Percentiles rank a stretch among this genome's conserved stretches.
Evolutionary conservation across 768 basidiomycete genomes (phyloP).

Genomic region (Chlorophyllum brunneum): DNA sequence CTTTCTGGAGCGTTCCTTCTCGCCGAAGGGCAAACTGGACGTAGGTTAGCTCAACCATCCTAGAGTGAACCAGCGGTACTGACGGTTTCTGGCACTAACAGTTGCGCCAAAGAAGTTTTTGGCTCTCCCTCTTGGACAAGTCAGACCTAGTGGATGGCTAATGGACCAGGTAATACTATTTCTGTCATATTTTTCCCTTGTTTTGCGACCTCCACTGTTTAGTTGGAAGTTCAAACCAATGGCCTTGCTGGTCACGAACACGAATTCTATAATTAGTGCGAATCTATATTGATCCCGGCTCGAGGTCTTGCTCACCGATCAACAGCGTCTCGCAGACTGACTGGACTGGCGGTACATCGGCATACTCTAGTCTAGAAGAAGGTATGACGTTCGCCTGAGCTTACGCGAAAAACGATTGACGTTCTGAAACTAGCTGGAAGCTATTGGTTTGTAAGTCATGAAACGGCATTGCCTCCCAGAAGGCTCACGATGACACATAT

Average conservation of each 20-base stretch:
- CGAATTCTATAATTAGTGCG: constrained; percentile 39
- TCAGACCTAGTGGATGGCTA: constrained; percentile 39
- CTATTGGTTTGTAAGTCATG: constrained; percentile 50
- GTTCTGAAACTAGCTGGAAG: constrained; percentile 37
- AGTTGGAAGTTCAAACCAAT: constrained; percentile 41
- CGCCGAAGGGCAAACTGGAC: constrained; percentile 20
- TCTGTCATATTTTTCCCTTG: no score
- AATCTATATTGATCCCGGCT: no score
- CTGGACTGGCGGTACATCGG: constrained; percentile 37
- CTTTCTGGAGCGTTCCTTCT: constrained; percentile 1
- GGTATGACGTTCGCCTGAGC: constrained; percentile 19
- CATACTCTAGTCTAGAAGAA: constrained; percentile 41
- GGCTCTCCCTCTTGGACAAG: constrained; percentile 34
- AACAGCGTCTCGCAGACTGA: constrained; percentile 36
- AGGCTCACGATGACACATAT: background rate
- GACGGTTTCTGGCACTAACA: constrained; percentile 14
- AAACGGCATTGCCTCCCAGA: background rate
- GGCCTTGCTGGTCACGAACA: constrained; percentile 42
- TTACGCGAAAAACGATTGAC: background rate
- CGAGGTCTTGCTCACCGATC: background rate
- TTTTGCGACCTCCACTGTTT: background rate
- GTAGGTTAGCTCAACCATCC: constrained; percentile 20
- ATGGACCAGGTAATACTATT: constrained; percentile 31
- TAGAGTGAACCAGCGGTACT: background rate
- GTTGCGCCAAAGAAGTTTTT: constrained; percentile 41